Percentiles rank a stretch among this genome's conserved stretches.
These are phyloP conservation scores for Fusarium drepaniforme DNA, from an alignment of 2,329 filamentous ascomycete species.

Conservation along the genomic window DNA sequence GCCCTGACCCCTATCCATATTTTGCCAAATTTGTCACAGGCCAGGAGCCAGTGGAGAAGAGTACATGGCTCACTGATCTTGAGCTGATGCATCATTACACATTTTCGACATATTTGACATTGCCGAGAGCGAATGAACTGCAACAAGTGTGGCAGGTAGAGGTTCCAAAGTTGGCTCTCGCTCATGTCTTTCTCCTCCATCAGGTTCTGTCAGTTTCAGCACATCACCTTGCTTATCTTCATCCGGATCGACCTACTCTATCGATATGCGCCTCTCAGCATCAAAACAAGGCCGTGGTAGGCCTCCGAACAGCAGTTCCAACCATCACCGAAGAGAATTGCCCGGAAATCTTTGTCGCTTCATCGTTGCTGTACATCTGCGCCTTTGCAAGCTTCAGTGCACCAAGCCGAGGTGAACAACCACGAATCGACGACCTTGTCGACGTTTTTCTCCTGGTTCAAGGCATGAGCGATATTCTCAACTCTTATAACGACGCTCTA, in stretches of 20 bases:
- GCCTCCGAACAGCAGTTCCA: constrained; percentile 43
- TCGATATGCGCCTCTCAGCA: constrained; percentile 48
- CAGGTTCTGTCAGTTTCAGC: constrained; percentile 49
- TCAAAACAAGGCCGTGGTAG: constrained; percentile 47
- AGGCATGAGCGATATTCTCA: constrained; percentile 48
- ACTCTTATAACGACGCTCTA: constrained; percentile 35
- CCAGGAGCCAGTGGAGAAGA: constrained; percentile 25
- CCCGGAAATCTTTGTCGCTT: constrained; percentile 49
- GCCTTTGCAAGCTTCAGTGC: constrained; percentile 45
- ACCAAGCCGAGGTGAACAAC: constrained; percentile 28
- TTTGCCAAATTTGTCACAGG: constrained; percentile 40
- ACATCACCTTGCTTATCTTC: constrained; percentile 45
- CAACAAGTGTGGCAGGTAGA: constrained; percentile 48
- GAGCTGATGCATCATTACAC: constrained; percentile 53
- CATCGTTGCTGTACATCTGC: constrained; percentile 48
- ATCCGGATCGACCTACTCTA: constrained; percentile 38
- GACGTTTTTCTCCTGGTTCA: constrained; percentile 48
- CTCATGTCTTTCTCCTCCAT: constrained; percentile 47
- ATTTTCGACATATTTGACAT: constrained; percentile 44
- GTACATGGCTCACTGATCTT: constrained; percentile 50
- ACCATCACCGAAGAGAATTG: constrained; percentile 46
- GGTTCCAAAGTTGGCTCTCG: constrained; percentile 42
- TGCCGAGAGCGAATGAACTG: constrained; percentile 46
- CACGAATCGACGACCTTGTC: constrained; percentile 47
- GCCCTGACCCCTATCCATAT: constrained; percentile 36